Base-by-base conservation (phyloP, 495 filamentous ascomycete species). In the Penicillium psychrofluorescens region DNA sequence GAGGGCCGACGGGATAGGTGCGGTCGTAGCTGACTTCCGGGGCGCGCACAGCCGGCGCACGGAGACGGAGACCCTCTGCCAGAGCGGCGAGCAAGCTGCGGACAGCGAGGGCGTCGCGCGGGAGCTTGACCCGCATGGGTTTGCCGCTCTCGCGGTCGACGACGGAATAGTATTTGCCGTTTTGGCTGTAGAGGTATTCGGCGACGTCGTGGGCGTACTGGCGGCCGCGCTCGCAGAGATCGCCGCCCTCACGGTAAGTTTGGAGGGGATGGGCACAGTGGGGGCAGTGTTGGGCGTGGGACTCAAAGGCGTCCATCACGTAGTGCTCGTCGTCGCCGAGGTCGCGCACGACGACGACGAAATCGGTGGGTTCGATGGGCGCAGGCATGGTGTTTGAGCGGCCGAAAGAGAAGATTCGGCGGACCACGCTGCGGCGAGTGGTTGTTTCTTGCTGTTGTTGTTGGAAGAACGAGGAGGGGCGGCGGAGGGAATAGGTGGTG, bases 161-260 rank as follows among this genome's bases (percentile, higher is more conserved):
- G 9, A 61, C 61, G 0, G 75, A 77, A 51, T 63, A 74, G 36
- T 68, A 55, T 43, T 69, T 71, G 31, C 70, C 67, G 33, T 64
- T 64, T 48, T 67, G 63, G 48, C 62, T 63, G 63, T 74, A 71
- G 16, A 78, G 48, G 46, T 78, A 77, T 12, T 65, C 56, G 45
- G 61, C 59, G n/a, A 79, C 69, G 48, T 71, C 63, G 40, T 55
- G 38, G 39, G 75, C 76, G 33, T 64, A 61, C 36, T 53, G 53
- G 43, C 68, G 56, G n/a, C 76, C 76, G 38, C 67, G 69, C 33
- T 70, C 59, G 50, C 76, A 79, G 49, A 78, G 64, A 27, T 55
- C 55, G 8, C 52, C 51, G 22, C 67, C 58, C 35, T 64, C 57
- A n/a, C 42, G 50, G 43, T 54, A 51, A 13, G 58, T 54, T 32